Evolutionary conservation across 2,329 filamentous ascomycete genomes (phyloP).

Genomic region (Tympanopsis confertula): DNA sequence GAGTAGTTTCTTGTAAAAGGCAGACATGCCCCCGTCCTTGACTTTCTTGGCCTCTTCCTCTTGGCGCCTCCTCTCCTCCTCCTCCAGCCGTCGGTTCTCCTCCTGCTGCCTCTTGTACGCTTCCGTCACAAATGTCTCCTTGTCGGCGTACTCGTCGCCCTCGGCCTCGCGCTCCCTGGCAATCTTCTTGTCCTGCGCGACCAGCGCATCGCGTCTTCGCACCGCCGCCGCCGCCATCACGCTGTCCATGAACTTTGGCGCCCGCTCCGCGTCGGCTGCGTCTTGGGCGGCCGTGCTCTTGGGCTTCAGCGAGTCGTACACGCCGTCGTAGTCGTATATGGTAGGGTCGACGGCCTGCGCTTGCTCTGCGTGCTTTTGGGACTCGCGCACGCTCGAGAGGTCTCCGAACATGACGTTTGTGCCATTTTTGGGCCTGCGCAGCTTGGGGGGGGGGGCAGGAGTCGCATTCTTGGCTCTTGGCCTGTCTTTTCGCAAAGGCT

Average conservation of each 20-base stretch:
- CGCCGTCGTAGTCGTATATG: constrained; percentile 76
- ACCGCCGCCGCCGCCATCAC: constrained; percentile 63
- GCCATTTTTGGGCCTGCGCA: constrained; percentile 28
- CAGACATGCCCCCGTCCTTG: constrained; percentile 60
- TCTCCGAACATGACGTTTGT: constrained; percentile 44
- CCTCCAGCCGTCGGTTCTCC: constrained; percentile 59
- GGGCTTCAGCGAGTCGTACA: constrained; percentile 67
- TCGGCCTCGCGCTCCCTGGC: constrained; percentile 68
- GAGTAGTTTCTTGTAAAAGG: constrained; percentile 66
- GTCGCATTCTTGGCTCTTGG: constrained; percentile 13
- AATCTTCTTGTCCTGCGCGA: constrained; percentile 71
- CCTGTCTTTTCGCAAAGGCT: constrained; percentile 16
- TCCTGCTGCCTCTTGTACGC: constrained; percentile 75
- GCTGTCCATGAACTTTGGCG: constrained; percentile 69
- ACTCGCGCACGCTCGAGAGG: constrained; percentile 51
- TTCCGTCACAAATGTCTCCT: constrained; percentile 76
- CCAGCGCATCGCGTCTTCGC: constrained; percentile 65
- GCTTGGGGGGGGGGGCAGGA: constrained; percentile 22
- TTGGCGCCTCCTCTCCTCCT: constrained; percentile 56
- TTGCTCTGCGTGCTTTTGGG: constrained; percentile 50
- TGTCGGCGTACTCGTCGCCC: constrained; percentile 69
- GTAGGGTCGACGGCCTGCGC: constrained; percentile 59
- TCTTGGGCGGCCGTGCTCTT: constrained; percentile 41
- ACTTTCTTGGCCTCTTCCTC: constrained; percentile 55
- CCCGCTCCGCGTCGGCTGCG: constrained; percentile 42